Evolutionary conservation across 192 early-diverging fungal species (phyloP).

Genomic region (Chytriomyces sp.): DNA sequence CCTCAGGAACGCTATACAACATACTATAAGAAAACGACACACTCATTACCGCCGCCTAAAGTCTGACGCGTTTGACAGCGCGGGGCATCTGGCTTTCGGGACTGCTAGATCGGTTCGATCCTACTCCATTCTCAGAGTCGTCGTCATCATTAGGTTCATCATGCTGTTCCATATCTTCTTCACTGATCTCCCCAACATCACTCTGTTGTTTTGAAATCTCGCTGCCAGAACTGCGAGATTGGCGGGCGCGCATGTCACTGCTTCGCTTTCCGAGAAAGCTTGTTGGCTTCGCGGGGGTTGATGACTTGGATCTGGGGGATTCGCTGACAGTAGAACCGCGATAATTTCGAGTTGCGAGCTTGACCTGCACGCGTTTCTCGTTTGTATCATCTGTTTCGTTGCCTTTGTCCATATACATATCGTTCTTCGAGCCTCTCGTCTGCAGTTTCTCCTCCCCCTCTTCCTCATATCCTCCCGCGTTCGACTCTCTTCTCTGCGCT

Average conservation of each 20-base stretch:
- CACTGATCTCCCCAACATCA: conserved; percentile 24
- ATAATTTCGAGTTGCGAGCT: neutral
- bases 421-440: too few relatives aligned
- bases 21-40: too few relatives aligned
- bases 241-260: neutral
- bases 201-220: neutral
- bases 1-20: too few relatives aligned
- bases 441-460: conserved; percentile 23
- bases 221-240: neutral
- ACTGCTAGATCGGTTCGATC: neutral
- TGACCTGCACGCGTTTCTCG: conserved; percentile 3
- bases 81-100: conserved; percentile 5
- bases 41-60: too few relatives aligned
- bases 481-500: conserved; percentile 17
- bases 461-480: conserved; percentile 33
- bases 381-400: neutral
- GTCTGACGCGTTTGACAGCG: conserved; percentile 7
- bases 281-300: conserved; percentile 4
- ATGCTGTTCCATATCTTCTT: conserved; percentile 34
- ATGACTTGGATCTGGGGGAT: too few relatives aligned
- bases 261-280: conserved; percentile 3
- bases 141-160: conserved; percentile 25
- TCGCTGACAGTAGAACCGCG: too few relatives aligned
- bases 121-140: neutral
- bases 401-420: neutral